Evolutionary conservation across 345 rosid species (phyloP).

Genomic region (Boechera divaricarpa): DNA sequence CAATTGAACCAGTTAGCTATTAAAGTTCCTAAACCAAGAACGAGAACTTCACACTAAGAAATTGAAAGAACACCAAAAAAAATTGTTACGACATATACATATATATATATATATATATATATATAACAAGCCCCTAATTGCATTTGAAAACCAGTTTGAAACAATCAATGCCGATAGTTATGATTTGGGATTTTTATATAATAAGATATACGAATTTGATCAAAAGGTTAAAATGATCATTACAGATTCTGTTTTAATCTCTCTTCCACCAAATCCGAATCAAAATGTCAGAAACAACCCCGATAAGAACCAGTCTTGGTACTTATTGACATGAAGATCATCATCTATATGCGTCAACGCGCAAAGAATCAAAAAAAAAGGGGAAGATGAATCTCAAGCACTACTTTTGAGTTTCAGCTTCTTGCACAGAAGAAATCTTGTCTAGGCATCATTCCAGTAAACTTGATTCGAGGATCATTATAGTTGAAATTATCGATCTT

Average conservation of each 20-base stretch:
- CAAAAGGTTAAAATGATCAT: conserved; percentile 14
- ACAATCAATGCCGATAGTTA: neutral
- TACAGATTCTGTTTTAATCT: conserved; percentile 22
- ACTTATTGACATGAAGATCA: conserved; percentile 11
- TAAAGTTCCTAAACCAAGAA: neutral
- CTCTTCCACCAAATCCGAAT: conserved; percentile 18
- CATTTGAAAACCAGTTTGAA: neutral
- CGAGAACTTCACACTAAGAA: neutral
- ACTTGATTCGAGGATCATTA: conserved; percentile 55
- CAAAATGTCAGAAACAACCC: conserved; percentile 10
- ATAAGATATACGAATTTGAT: neutral
- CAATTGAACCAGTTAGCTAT: neutral
- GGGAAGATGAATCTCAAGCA: conserved; percentile 22
- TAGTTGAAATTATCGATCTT: conserved; percentile 45
- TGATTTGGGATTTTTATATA: neutral
- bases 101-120: neutral
- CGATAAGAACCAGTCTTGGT: conserved; percentile 7
- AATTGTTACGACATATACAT: neutral
- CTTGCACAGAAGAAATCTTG: conserved; percentile 53
- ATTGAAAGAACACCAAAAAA: neutral
- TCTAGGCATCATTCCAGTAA: conserved; percentile 58
- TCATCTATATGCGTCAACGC: conserved; percentile 29
- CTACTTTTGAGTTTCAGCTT: conserved; percentile 59
- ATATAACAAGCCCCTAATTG: neutral
- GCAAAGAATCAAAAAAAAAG: conserved; percentile 25